Percentiles rank a stretch among this genome's conserved stretches.
These are phyloP conservation scores for Alternaria longipes DNA, from an alignment of 2,329 filamentous ascomycete species.

Conservation along the genomic window DNA sequence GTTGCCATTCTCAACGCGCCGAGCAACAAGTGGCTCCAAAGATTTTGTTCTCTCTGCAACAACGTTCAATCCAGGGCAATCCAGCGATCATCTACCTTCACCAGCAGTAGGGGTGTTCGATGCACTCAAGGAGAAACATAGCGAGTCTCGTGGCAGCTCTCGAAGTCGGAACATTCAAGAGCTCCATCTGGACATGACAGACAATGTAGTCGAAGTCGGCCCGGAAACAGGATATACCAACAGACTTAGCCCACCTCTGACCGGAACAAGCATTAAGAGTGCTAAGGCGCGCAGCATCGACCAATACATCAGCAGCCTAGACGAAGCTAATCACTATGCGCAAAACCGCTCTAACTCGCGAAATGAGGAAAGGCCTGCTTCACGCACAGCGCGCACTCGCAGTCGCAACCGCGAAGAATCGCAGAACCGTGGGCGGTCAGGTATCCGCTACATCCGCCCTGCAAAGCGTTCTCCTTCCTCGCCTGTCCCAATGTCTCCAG, in stretches of 20 bases:
- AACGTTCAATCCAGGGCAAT: slow-evolving; percentile 44
- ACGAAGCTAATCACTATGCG: slow-evolving; percentile 73
- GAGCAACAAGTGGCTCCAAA: slow-evolving; percentile 66
- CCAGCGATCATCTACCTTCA: slow-evolving; percentile 65
- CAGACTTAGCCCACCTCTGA: slow-evolving; percentile 59
- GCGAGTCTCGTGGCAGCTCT: slow-evolving; percentile 72
- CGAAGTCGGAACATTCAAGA: slow-evolving; percentile 81
- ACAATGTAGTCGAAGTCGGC: slow-evolving; percentile 52
- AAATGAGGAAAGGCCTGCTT: slow-evolving; percentile 57
- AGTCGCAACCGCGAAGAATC: slow-evolving; percentile 66
- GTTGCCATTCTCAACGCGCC: slow-evolving; percentile 47
- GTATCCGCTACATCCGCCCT: slow-evolving; percentile 73
- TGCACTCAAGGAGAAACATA: slow-evolving; percentile 69
- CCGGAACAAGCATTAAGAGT: slow-evolving; percentile 62
- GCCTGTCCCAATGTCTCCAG: slow-evolving; percentile 91
- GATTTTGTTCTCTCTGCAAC: slow-evolving; percentile 54
- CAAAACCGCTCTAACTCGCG: slow-evolving; percentile 51
- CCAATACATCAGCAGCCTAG: slow-evolving; percentile 86
- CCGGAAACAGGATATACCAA: slow-evolving; percentile 57
- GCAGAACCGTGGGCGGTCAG: slow-evolving; percentile 73
- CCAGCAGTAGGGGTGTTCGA: slow-evolving; percentile 72
- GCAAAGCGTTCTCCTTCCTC: slow-evolving; percentile 90
- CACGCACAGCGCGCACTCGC: slow-evolving; percentile 58
- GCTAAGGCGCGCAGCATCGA: slow-evolving; percentile 74
- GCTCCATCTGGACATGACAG: slow-evolving; percentile 61